A percentile compares a stretch with the other conserved stretches of the same genome.
Conservation (phyloP, 1,284 basidiomycete species). For the Cutaneotrichosporon spelunceum region DNA sequence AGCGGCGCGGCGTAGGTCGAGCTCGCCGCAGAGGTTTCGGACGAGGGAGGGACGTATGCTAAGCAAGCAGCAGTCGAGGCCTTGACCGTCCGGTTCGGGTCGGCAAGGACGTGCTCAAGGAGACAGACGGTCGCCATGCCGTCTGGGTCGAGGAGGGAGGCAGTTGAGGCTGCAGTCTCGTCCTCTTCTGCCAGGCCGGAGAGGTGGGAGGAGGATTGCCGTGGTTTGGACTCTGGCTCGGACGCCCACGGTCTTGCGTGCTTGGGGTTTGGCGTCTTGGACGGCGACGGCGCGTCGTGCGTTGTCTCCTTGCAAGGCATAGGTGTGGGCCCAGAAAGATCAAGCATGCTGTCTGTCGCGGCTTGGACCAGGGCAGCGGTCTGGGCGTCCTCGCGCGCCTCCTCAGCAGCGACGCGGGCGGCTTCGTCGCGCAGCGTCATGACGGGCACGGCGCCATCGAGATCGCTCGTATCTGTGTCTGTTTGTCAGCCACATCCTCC, state of each 20-base stretch:
- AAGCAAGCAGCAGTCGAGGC: constrained; percentile 29
- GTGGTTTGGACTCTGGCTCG: constrained; percentile 3
- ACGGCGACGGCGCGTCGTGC: not conserved
- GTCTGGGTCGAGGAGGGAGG: constrained; percentile 9
- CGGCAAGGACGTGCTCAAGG: constrained; percentile 16
- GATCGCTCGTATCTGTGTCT: constrained; percentile 12
- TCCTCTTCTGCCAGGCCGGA: constrained; percentile 3
- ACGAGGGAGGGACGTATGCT: constrained; percentile 26
- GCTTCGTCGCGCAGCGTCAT: constrained; percentile 18
- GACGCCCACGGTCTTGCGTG: constrained; percentile 11
- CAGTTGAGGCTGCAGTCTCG: not conserved
- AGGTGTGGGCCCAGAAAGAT: not conserved
- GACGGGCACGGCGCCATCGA: constrained; percentile 12
- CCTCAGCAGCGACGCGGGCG: constrained; percentile 1
- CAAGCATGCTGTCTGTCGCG: not conserved
- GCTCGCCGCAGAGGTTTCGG: constrained; percentile 22
- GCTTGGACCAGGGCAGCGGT: constrained; percentile 7
- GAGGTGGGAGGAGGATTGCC: constrained; percentile 5
- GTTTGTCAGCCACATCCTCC: constrained; percentile 7
- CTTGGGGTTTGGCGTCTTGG: not conserved
- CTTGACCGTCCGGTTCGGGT: constrained; percentile 5
- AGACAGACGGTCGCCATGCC: constrained; percentile 6
- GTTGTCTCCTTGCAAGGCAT: not conserved
- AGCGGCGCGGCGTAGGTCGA: constrained; percentile 26
- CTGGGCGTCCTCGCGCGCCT: not conserved